Conservation (phyloP, 768 basidiomycete species). For the Fomitopsis pulvina region DNA sequence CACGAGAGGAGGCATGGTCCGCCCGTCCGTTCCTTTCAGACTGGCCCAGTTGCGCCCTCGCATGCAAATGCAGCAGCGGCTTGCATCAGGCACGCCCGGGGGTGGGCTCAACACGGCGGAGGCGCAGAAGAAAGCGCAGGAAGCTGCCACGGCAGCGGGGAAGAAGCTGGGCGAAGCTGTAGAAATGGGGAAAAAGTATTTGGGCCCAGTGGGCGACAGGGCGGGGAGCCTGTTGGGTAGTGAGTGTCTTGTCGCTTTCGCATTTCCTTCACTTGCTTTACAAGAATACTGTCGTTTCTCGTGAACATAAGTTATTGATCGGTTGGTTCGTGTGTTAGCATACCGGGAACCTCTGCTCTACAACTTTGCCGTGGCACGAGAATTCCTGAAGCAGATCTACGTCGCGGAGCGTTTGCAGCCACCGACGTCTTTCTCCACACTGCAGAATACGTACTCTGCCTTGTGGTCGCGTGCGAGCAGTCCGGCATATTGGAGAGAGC, state of each 20-base stretch:
- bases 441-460: slow-evolving; percentile 54
- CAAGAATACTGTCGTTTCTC: no score
- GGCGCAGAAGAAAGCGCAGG: slow-evolving; percentile 67
- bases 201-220: slow-evolving; percentile 46
- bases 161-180: slow-evolving; percentile 49
- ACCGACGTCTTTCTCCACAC: slow-evolving; percentile 48
- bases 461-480: slow-evolving; percentile 58
- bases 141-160: slow-evolving; percentile 52
- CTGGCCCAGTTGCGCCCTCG: slow-evolving; percentile 19
- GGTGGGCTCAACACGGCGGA: slow-evolving; percentile 27
- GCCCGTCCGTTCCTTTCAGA: slow-evolving; percentile 8
- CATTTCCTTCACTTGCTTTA: neutral
- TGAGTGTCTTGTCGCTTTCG: slow-evolving; percentile 22
- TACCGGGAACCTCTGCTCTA: slow-evolving; percentile 75
- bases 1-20: neutral
- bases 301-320: no score
- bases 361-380: slow-evolving; percentile 72
- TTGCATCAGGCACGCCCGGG: slow-evolving; percentile 19
- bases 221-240: slow-evolving; percentile 53
- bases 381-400: slow-evolving; percentile 55
- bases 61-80: slow-evolving; percentile 16
- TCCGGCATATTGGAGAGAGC: slow-evolving; percentile 53
- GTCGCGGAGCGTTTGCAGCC: slow-evolving; percentile 52
- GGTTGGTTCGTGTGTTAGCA: slow-evolving; percentile 35
- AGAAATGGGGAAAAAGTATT: slow-evolving; percentile 40